Conservation (phyloP, 495 filamentous ascomycete genomes). For the Xylaria acuta region DNA sequence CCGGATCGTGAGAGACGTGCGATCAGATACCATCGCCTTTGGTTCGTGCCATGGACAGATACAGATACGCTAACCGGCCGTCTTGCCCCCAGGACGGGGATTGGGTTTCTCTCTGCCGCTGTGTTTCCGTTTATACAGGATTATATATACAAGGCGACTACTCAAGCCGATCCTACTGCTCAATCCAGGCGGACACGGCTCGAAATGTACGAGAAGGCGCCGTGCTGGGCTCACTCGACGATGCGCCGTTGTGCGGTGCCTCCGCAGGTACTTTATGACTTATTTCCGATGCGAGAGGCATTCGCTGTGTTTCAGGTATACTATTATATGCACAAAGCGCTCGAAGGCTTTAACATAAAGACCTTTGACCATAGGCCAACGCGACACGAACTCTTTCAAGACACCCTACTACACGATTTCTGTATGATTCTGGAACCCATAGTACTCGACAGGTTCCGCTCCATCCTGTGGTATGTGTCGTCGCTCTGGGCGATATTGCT, state of each 20-base stretch:
- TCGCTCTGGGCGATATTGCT: background rate
- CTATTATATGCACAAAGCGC: background rate
- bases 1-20: background rate
- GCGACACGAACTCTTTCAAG: background rate
- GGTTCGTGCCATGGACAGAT: background rate
- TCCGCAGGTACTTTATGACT: background rate
- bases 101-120: background rate
- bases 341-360: background rate
- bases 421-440: background rate
- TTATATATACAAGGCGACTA: background rate
- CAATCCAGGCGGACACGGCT: no score
- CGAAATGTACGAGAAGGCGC: background rate
- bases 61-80: no score
- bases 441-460: background rate
- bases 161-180: no score
- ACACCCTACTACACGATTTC: background rate
- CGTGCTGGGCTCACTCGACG: background rate
- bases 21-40: background rate
- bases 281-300: background rate
- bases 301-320: background rate
- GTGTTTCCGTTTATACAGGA: background rate
- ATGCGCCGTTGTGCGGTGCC: background rate
- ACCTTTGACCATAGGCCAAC: background rate
- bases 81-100: background rate
- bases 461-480: background rate